Evolutionary conservation across 768 basidiomycete species (phyloP).

Genomic region (Heimioporus sp.): DNA sequence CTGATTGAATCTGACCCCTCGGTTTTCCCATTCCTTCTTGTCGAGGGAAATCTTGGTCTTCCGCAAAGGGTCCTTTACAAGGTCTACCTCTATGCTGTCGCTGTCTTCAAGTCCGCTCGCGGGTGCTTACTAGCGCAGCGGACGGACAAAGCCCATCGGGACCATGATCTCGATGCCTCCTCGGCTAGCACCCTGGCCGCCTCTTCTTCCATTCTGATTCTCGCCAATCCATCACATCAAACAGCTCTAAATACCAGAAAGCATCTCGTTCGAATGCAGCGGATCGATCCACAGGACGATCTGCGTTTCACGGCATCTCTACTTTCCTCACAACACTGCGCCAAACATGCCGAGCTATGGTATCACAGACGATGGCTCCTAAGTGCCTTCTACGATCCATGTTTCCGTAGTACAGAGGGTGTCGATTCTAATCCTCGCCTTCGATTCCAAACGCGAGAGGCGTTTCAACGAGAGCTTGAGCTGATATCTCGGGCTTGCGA

Average conservation of each 20-base stretch:
- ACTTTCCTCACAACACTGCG: slow-evolving; percentile 49
- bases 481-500: slow-evolving; percentile 52
- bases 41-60: slow-evolving; percentile 61
- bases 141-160: not conserved
- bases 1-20: slow-evolving; percentile 12
- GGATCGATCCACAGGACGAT: slow-evolving; percentile 43
- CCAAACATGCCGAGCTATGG: slow-evolving; percentile 71
- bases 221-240: slow-evolving; percentile 68
- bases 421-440: not conserved
- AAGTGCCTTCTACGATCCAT: slow-evolving; percentile 28
- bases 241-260: slow-evolving; percentile 66
- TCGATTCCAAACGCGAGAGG: slow-evolving; percentile 29
- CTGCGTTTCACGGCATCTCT: slow-evolving; percentile 46
- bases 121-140: not conserved
- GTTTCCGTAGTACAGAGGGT: not conserved
- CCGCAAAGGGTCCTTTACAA: slow-evolving; percentile 55
- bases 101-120: slow-evolving; percentile 33
- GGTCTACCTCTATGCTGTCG: slow-evolving; percentile 47
- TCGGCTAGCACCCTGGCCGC: slow-evolving; percentile 20
- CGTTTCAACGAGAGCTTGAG: slow-evolving; percentile 46
- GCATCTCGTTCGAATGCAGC: slow-evolving; percentile 39
- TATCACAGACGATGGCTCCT: slow-evolving; percentile 70
- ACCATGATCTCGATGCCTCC: slow-evolving; percentile 3
- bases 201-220: slow-evolving; percentile 50
- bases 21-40: slow-evolving; percentile 50